Base-by-base conservation (phyloP, 1,284 basidiomycete species). In the Erythrobasidium hasegawianum region DNA sequence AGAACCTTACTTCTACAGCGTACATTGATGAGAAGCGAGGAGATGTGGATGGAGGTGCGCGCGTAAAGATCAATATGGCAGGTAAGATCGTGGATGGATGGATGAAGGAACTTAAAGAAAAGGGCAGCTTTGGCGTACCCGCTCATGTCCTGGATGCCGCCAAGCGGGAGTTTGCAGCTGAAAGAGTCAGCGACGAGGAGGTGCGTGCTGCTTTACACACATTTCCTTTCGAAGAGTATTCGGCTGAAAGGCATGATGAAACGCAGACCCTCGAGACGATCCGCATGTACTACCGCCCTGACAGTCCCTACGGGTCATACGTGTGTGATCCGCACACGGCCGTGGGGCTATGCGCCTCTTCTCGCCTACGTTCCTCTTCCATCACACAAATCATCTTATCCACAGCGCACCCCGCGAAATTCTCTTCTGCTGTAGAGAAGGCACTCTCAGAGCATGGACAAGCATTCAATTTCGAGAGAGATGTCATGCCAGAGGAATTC, bases 391-490 rank as follows among this genome's bases (percentile, higher is more conserved):
- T 98, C 66, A 84, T 95, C 11, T 85, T 99, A 40, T 90, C 94
- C 1, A 98, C 95, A 0, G 95, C 95, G 0, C 96, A 98, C 77
- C 95, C 96, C 0, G 95, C 96, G 72, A 99, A 98, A 78, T 99
- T 98, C 81, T 88, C 89, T 14, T 89, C 90, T 64, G 95, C 96
- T 0, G 95, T 99, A 64, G 87, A 87, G 16, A 82, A 81, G 43
- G 90, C 91, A 0, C 82, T 95, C 16, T 75, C 80, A 33, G 74
- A 75, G 43, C 73, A 83, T 0, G 16, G n/a, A 5, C 72, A 78
- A 3, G 27, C 40, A 1, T 94, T 96, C 80, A 78, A 90, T 78
- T 95, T 96, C 71, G 83, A 87, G 68, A 80, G 81, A 18, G 85
- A 90, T 68, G 87, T 93, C 4, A 81, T 93, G 29, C 91, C 91